Evolutionary conservation across 345 rosid species (phyloP).

Genomic region (Ceriops decandra): DNA sequence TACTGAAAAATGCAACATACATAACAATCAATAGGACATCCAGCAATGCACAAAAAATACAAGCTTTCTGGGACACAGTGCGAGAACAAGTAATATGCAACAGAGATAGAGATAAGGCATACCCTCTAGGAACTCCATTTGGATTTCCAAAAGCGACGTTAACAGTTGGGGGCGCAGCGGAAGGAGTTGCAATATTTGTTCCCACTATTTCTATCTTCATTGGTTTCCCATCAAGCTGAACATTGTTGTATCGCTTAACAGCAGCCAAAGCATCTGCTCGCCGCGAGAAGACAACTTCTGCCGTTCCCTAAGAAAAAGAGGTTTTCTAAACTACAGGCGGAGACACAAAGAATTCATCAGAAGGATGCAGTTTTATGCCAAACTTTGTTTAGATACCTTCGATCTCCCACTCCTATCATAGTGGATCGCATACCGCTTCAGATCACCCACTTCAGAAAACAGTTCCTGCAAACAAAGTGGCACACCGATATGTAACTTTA

Average conservation of each 20-base stretch:
- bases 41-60: too few species aligned
- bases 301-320: conserved; percentile 73
- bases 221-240: conserved; percentile 93
- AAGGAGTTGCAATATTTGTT: conserved; percentile 50
- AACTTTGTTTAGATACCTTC: conserved; percentile 59
- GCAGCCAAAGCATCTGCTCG: conserved; percentile 78
- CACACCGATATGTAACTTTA: not conserved
- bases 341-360: conserved; percentile 33
- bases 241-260: conserved; percentile 84
- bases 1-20: too few species aligned
- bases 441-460: conserved; percentile 87
- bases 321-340: conserved; percentile 34
- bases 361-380: conserved; percentile 33
- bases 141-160: conserved; percentile 39
- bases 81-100: not conserved
- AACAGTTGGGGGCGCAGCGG: conserved; percentile 39
- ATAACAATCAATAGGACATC: too few species aligned
- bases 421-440: conserved; percentile 76
- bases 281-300: conserved; percentile 80
- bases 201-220: conserved; percentile 96
- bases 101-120: conserved; percentile 10
- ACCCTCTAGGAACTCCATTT: conserved; percentile 59
- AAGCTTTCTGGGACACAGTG: too few species aligned
- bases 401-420: conserved; percentile 96
- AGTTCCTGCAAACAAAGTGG: conserved; percentile 46